Evolutionary conservation across 768 basidiomycete genomes (phyloP), one percentile per base, ranked within the genome.

Genomic region (Phylloporus sp.): DNA sequence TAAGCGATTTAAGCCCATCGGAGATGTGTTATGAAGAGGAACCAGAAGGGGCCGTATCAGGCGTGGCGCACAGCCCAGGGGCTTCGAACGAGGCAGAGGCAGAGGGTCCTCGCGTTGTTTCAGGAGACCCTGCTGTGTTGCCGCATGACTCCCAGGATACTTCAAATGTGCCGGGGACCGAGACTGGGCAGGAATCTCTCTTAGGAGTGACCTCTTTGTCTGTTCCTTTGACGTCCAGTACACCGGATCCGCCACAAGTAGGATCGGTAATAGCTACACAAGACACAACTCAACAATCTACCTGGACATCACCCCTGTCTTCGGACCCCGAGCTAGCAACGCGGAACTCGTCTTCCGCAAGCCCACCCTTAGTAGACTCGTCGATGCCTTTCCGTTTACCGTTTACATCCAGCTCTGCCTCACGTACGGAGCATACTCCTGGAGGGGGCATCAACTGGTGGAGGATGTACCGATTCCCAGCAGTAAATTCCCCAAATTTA

Each of bases 381-480:
- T 31, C 63, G 5, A 68, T 68, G 66, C 66, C 66, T 48, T 68
- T 68, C 45, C 66, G 57, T 45, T 50, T 70, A 12, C 66, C 67
- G 2, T 60, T 68, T 24, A 50, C 57, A 4, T 46, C 64, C 12
- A 67, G 66, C 32, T 68, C 71, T 26, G 56, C 69, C 41, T 61
- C 68, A 15, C 67, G 69, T 16, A 68, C 69, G 4, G 73, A 75
- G 57, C 73, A 64, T 44, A 65, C 69, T 16, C 70, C 72, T 16
- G 72, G 73, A 34, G 70, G 70, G 26, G 75, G 76, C 16, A 74
- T 91, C 51, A 91, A 91, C 62, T 87, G 88, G 81, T 91, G 89
- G 89, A 74, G 88, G 49, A 68, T 89, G 59, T 89, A 89, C 62
- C 80, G 88, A n/a, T 91, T 90, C 72, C 86, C 85, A 8, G 76